These are phyloP conservation scores for Phytomonas serpens DNA, from an alignment of 208 protist species.

Conservation along the genomic window DNA sequence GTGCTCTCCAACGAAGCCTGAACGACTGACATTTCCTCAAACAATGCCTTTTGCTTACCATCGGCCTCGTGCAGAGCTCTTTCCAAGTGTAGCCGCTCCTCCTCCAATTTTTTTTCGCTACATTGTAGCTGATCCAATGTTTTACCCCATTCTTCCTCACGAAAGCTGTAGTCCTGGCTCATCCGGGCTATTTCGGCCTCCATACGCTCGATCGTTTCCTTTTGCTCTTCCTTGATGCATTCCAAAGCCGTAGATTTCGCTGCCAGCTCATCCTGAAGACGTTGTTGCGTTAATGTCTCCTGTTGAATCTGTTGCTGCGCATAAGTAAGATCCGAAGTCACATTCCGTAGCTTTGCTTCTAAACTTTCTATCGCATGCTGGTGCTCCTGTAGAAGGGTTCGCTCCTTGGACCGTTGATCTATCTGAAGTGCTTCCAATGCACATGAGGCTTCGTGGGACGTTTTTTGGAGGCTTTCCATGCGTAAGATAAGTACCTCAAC, in stretches of 20 bases:
- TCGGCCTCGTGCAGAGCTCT: not conserved
- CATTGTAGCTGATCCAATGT: not conserved
- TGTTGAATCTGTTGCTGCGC: constrained; percentile 61
- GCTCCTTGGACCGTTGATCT: constrained; percentile 45
- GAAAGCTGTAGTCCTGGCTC: constrained; percentile 5
- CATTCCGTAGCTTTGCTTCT: constrained; percentile 33
- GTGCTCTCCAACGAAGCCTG: constrained; percentile 37
- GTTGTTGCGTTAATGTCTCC: constrained; percentile 37
- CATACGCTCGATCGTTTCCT: constrained; percentile 14
- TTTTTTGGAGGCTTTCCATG: constrained; percentile 39
- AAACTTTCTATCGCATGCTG: constrained; percentile 40
- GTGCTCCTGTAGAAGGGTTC: constrained; percentile 41
- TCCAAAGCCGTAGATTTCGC: constrained; percentile 30
- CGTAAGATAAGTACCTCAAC: constrained; percentile 39
- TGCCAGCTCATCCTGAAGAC: constrained; percentile 47
- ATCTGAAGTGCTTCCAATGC: constrained; percentile 47
- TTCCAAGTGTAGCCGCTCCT: not conserved
- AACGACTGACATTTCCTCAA: constrained; percentile 40
- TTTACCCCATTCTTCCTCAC: constrained; percentile 1
- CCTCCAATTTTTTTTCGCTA: not conserved
- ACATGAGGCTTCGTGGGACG: constrained; percentile 24
- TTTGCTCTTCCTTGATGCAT: constrained; percentile 14
- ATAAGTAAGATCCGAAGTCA: constrained; percentile 32
- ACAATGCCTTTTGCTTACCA: constrained; percentile 16
- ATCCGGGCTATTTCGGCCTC: constrained; percentile 13